Base-by-base conservation (phyloP, 225 moss, liverwort and hornwort genomes). In the Rhytidiadelphus loreus region DNA sequence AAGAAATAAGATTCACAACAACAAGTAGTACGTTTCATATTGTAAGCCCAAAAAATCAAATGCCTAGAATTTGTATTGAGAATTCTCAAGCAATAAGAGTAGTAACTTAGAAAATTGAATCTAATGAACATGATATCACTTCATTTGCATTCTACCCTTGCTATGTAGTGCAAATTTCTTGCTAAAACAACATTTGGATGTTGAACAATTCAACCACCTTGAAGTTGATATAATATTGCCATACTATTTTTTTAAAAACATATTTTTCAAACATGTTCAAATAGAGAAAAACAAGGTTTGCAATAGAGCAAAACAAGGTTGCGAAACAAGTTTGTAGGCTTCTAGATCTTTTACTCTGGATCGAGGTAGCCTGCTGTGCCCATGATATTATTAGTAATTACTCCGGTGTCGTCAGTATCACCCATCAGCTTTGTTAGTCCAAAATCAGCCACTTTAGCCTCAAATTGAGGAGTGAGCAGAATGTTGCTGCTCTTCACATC, bases 401-500 rank as follows among this genome's bases (percentile, higher is more conserved):
- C 90, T 52, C 58, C 52, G 8, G 81, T 72, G 55, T 6, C n/a
- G 2, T 41, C 18, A 29, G 82, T n/a, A 43, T 83, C 83, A 59
- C 87, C 81, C 28, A 90, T 81, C 37, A 95, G 86, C 60, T 81
- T 96, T 18, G 95, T 92, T 6, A 96, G 83, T 55, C 95, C 93
- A 64, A 96, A 96, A 32, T 95, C 93, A 18, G 93, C 90, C 23
- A 96, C 91, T 88, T 96, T 96, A 21, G 89, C 93, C 21, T 75
- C 89, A 7, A 85, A 50, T 86, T 66, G 89, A 4, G 57, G 58
- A 77, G 85, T 90, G 58, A 96, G 91, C 35, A 96, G 28, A 43
- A 96, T 95, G 63, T 93, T 96, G 89, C 93, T 93, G 66, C 93
- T 96, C 57, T 96, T 96, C 19, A 96, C 92, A 86, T 96, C 95